Base-by-base conservation (phyloP, 306 rosid genomes). In the Astragalus glycyphyllos region DNA sequence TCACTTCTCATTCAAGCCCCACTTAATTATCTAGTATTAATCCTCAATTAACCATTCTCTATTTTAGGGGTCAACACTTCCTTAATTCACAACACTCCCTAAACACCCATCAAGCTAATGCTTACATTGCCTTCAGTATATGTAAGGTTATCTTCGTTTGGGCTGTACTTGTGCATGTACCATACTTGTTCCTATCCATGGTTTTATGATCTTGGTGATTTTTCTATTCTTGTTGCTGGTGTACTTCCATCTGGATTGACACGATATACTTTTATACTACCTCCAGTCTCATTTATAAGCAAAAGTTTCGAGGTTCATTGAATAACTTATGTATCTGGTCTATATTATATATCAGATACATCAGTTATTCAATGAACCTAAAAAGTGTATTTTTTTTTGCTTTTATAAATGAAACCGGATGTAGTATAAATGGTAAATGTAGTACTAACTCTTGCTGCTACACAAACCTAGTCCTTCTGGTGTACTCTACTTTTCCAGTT, bases 181-280 rank as follows among this genome's bases (percentile, higher is more conserved):
- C 29, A 37, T 35, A 35, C 45, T 35, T 35, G 46, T 35, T 9
- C 49, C 34, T 5, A 26, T 69, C 41, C 31, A 8, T 13, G 44
- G n/a, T 55, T 55, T 4, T 69, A 13, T 68, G 50, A 40, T n/a
- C 26, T 42, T 54, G 23, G 64, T 53, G 23, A 15, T 46, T 54
- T 8, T 1, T 4, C 8, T 26, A 31, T 14, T 64, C 38, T 15
- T 51, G 8, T 54, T 8, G n/a, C 26, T 38, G 53, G 15, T 40
- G 35, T 34, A 49, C 51, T 53, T 16, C 32, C 15, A 4, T 45
- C n/a, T 37, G 3, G 17, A 14, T 58, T 48, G 15, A 37, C 3
- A 6, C 8, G 32, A 2, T 23, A 42, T 75, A 75, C 31, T 40
- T 37, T 37, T 37, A 5, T 37, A n/a, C n/a, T n/a, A n/a, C n/a